Percentiles rank a stretch among this genome's conserved stretches.
Conservation (phyloP, 352 stramenopile genomes). For the Globisporangium paddicum region DNA sequence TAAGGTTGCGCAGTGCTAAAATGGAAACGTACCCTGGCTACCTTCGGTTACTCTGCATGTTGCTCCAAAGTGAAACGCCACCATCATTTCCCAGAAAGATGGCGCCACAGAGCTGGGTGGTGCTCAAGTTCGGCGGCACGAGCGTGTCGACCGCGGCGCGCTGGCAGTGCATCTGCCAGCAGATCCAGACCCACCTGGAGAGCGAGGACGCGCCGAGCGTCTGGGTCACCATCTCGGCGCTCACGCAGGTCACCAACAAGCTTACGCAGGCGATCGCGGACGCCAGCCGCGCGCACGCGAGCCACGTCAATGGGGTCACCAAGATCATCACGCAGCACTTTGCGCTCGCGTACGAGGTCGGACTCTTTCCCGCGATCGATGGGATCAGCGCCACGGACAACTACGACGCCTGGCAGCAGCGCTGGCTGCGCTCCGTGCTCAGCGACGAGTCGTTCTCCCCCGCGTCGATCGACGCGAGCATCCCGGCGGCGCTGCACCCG, state of each 20-base stretch:
- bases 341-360: slow-evolving; percentile 60
- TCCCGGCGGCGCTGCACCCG: slow-evolving; percentile 49
- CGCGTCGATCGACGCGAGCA: slow-evolving; percentile 31
- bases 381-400: slow-evolving; percentile 30
- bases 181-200: slow-evolving; percentile 56
- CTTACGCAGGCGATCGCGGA: slow-evolving; percentile 55
- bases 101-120: slow-evolving; percentile 53
- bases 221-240: slow-evolving; percentile 86
- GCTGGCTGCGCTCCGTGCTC: slow-evolving; percentile 57
- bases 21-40: background rate
- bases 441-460: slow-evolving; percentile 45
- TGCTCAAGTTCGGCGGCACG: slow-evolving; percentile 89
- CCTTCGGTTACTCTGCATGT: background rate
- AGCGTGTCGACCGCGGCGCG: slow-evolving; percentile 76
- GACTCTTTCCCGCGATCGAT: slow-evolving; percentile 39
- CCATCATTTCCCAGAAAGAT: slow-evolving; percentile 6
- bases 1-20: too few species aligned
- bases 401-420: slow-evolving; percentile 50
- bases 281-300: slow-evolving; percentile 29
- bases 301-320: slow-evolving; percentile 38
- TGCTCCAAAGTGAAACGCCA: slow-evolving; percentile 3
- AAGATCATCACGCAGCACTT: slow-evolving; percentile 72
- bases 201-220: slow-evolving; percentile 36
- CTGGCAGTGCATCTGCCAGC: slow-evolving; percentile 77
- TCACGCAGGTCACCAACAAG: slow-evolving; percentile 87